These are phyloP conservation scores for Gelatoporia subvermispora DNA, from an alignment of 768 basidiomycete species.

Conservation along the genomic window DNA sequence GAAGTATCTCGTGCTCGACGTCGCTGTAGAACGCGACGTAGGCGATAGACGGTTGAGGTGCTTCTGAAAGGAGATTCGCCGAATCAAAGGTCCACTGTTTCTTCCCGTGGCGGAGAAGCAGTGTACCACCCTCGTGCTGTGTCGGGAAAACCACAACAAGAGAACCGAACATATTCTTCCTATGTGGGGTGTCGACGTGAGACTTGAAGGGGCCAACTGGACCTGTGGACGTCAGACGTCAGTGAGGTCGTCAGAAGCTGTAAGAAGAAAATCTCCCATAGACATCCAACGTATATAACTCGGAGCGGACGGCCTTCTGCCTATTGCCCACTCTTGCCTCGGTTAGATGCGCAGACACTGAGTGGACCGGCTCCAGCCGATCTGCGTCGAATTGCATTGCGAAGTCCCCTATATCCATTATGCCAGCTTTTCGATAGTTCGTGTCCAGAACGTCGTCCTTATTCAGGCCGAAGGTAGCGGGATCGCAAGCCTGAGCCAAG, in stretches of 20 bases:
- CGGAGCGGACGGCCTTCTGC: background rate
- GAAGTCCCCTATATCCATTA: conserved; percentile 35
- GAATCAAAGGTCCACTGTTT: conserved; percentile 28
- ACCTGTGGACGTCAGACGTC: background rate
- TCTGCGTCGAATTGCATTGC: conserved; percentile 27
- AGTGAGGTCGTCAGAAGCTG: background rate
- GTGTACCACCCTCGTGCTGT: conserved; percentile 39
- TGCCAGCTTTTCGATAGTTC: conserved; percentile 39
- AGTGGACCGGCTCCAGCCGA: too few species aligned
- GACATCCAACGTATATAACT: conserved; percentile 4
- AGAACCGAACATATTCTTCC: conserved; percentile 44
- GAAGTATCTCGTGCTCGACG: conserved; percentile 40
- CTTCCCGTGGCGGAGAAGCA: conserved; percentile 26
- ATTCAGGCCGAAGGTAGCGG: conserved; percentile 35
- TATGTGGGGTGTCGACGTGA: conserved; percentile 25
- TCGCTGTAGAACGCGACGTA: conserved; percentile 42
- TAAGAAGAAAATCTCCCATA: background rate
- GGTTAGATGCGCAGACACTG: too few species aligned
- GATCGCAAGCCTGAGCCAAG: conserved; percentile 31
- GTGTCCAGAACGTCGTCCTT: conserved; percentile 36
- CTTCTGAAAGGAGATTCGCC: conserved; percentile 13
- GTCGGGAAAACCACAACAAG: conserved; percentile 47
- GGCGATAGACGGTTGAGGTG: conserved; percentile 16
- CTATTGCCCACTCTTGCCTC: too few species aligned
- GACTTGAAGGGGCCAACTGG: conserved; percentile 6